A percentile compares a stretch with the other conserved stretches of the same genome.
Evolutionary conservation across 129 eudicot species (phyloP).

Genomic region (Heracleum sosnowskyi): DNA sequence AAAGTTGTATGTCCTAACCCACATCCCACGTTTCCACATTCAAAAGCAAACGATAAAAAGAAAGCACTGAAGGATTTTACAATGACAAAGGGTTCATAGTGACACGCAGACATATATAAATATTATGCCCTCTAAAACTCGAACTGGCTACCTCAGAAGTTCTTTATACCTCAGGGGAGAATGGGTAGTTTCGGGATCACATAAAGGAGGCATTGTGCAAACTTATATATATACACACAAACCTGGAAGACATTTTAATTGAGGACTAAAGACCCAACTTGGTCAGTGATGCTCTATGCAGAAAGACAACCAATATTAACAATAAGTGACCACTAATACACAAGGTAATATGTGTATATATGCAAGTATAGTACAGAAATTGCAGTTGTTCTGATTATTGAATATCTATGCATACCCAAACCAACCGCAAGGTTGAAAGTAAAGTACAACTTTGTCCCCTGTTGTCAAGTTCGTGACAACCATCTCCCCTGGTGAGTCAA

Average conservation of each 20-base stretch:
- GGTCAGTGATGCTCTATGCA: neutral
- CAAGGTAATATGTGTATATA: neutral
- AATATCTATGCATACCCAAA: slow-evolving; percentile 50
- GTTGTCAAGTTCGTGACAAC: slow-evolving; percentile 80
- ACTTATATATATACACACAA: too few species aligned
- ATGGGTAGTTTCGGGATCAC: neutral
- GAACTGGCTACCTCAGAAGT: too few species aligned
- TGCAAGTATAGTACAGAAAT: neutral
- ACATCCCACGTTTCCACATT: neutral
- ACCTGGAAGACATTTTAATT: neutral
- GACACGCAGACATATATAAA: neutral
- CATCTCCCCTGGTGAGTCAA: slow-evolving; percentile 97
- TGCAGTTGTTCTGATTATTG: neutral
- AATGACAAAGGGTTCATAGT: neutral
- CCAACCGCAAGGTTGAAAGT: slow-evolving; percentile 99
- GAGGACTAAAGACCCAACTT: neutral
- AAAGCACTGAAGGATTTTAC: neutral
- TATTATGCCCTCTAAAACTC: neutral
- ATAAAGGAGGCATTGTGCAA: neutral
- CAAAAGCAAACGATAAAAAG: neutral
- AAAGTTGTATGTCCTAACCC: neutral
- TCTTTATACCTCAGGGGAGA: too few species aligned
- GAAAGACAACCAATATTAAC: neutral
- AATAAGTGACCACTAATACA: neutral
- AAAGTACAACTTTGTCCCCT: slow-evolving; percentile 88